Base-by-base conservation (phyloP, 2,329 filamentous ascomycete species). In the Ceratocystiopsis brevicomis region DNA sequence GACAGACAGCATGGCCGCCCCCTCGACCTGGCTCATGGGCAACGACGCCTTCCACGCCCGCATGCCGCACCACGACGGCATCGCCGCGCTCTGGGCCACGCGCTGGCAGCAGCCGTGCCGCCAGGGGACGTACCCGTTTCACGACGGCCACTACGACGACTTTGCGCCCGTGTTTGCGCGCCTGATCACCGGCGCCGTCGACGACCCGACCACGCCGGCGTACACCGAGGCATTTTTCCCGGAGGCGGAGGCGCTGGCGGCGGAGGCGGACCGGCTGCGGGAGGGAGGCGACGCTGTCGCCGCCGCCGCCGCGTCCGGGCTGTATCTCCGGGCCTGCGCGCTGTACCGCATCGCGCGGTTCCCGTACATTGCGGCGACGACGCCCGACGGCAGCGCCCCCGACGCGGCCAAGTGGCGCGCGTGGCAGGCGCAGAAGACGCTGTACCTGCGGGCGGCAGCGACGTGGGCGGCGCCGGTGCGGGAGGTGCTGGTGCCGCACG, bases 321-420 rank as follows among this genome's bases (percentile, higher is more conserved):
- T 79, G 16, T 82, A 77, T 57, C 65, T 82, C n/a, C 73, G 80
- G 18, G 77, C 77, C 6, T 79, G 78, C 18, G 74, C 77, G 21
- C 66, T 85, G n/a, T 78, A 81, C 57, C 70, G 81, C 42, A 84
- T 86, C 50, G 68, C 77, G 0, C 69, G 81, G 15, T 85, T 86
- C 53, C 80, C 81, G 4, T 69, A 70, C 50, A 61, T 70, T 49
- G 57, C 61, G 3, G 49, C 54, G 4, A 61, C 57, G 41, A 64
- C 66, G 0, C 19, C 19, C 19, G 19, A 21, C 19, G 19, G 19
- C 19, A n/a, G 41, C 46, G 2, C 47, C 62, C 64, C 52, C 50
- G 61, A 62, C 38, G 54, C 57, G 1, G 54, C 58, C 40, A 77
- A 85, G 57, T 68, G 72, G 49, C 56, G 66, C 25, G 78, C 78